Evolutionary conservation across 148 eudicot genomes (phyloP).

Genomic region (Rhododendron ovatum): DNA sequence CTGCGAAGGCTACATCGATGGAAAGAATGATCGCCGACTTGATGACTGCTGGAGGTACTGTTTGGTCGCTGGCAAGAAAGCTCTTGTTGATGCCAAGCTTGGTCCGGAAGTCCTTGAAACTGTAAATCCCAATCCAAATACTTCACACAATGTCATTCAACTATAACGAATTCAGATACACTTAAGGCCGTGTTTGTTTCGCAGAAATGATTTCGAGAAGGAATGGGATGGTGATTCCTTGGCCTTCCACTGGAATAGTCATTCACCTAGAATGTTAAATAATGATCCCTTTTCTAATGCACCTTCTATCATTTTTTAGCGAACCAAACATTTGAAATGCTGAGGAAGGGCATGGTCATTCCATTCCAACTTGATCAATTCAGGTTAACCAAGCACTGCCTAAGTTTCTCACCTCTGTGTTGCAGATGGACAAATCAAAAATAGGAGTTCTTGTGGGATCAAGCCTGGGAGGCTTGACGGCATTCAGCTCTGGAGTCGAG

Average conservation of each 20-base stretch:
- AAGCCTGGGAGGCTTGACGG: slow-evolving; percentile 56
- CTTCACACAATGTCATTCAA: neutral
- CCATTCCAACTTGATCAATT: neutral
- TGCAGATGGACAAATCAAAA: slow-evolving; percentile 49
- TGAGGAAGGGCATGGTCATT: too few species aligned
- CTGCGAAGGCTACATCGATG: slow-evolving; percentile 46
- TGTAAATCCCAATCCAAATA: slow-evolving; percentile 13
- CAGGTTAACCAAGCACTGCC: neutral
- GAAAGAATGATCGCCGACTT: slow-evolving; percentile 48
- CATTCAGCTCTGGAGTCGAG: slow-evolving; percentile 43
- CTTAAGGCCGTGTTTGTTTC: too few species aligned
- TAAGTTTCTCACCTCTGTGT: neutral
- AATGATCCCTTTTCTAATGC: too few species aligned
- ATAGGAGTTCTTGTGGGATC: slow-evolving; percentile 57
- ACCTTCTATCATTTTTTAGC: too few species aligned
- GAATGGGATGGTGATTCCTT: too few species aligned
- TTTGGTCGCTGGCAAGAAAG: slow-evolving; percentile 49
- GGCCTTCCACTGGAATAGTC: too few species aligned
- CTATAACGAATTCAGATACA: neutral
- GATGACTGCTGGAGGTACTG: slow-evolving; percentile 51
- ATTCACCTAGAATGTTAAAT: too few species aligned
- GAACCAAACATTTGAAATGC: too few species aligned
- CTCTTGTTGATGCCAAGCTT: slow-evolving; percentile 46
- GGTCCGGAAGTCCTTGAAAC: slow-evolving; percentile 36
- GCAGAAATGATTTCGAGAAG: too few species aligned